A percentile compares a stretch with the other conserved stretches of the same genome.
Evolutionary conservation across 345 rosid genomes (phyloP).

Genomic region (Eutrema japonicum): DNA sequence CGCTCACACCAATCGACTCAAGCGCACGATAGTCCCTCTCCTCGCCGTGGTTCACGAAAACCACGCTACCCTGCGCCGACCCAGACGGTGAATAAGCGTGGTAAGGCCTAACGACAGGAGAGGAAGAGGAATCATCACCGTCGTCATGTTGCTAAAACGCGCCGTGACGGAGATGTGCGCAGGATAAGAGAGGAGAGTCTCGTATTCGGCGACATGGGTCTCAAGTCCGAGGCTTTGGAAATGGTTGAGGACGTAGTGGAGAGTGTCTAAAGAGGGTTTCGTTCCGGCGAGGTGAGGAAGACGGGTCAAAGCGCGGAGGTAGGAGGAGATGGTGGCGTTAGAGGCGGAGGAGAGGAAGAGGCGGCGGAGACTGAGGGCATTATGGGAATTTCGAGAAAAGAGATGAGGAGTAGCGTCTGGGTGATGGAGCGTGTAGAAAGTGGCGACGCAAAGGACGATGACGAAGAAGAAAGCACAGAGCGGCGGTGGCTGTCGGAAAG

Average conservation of each 20-base stretch:
- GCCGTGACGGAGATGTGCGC: conserved; percentile 52
- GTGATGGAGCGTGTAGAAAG: conserved; percentile 56
- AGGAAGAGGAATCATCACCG: background rate
- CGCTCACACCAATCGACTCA: conserved; percentile 60
- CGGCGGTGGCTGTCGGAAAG: conserved; percentile 51
- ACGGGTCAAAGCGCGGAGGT: conserved; percentile 79
- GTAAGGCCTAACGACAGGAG: conserved; percentile 60
- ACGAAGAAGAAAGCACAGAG: conserved; percentile 57
- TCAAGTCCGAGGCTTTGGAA: conserved; percentile 61
- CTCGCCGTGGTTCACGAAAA: conserved; percentile 75
- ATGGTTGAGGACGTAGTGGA: conserved; percentile 61
- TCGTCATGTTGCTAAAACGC: conserved; percentile 59
- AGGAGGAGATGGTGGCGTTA: conserved; percentile 70
- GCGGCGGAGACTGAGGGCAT: conserved; percentile 49
- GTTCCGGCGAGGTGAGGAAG: conserved; percentile 95
- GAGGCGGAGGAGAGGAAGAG: conserved; percentile 72
- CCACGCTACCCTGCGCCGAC: conserved; percentile 57
- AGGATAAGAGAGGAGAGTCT: conserved; percentile 77
- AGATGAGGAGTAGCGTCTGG: conserved; percentile 36
- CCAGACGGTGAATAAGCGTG: conserved; percentile 97
- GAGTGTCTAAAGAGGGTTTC: conserved; percentile 55
- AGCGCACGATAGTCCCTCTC: conserved; percentile 75
- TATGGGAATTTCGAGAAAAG: conserved; percentile 37
- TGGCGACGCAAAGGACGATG: conserved; percentile 58
- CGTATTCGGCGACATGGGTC: conserved; percentile 59